Evolutionary conservation across 2,329 filamentous ascomycete species (phyloP), one percentile per base, ranked within the genome.

Genomic region (Arthroderma uncinatum): DNA sequence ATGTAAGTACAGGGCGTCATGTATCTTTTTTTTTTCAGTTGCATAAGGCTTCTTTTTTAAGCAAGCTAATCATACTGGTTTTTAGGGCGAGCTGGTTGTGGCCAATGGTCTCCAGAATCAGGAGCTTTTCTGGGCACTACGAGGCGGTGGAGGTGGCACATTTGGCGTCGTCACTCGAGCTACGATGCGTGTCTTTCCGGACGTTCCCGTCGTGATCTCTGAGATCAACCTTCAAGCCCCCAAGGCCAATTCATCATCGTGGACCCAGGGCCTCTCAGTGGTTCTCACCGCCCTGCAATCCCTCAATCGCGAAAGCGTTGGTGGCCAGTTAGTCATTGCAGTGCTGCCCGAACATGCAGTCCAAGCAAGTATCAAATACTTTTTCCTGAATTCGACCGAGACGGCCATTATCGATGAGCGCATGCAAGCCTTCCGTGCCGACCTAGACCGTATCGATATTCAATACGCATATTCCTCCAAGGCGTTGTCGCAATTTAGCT

Each of bases 121-220:
- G 0, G 82, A 85, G 50, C 71, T 86, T 1, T 85, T 80, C 70
- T 86, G 82, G 82, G 83, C 82, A 0, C 67, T 84, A 0, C 73
- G 73, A 42, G 82, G 82, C 2, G 81, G 82, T 0, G 82, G 82
- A 1, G 78, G 76, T 5, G 79, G 80, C n/a, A 83, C 75, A 37
- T 85, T 78, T 61, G 82, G 73, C 2, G 72, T 83, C 1, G 79
- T 84, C 1, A 66, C 76, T 10, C 80, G 78, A 1, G 71, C 83
- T 66, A 83, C 79, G 0, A 70, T 76, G 47, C 79, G 78, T 59
- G 73, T 76, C 1, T 64, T 67, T 53, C 60, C 62, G 1, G 61
- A 62, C 1, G 68, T 71, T 28, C 58, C 64, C 2, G 70, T 74
- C 23, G 44, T 48, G 21, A 48, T 48, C 21, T 48, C 44, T 25